Evolutionary conservation across 1,284 basidiomycete species (phyloP).

Genomic region (Ustilago tritici): DNA sequence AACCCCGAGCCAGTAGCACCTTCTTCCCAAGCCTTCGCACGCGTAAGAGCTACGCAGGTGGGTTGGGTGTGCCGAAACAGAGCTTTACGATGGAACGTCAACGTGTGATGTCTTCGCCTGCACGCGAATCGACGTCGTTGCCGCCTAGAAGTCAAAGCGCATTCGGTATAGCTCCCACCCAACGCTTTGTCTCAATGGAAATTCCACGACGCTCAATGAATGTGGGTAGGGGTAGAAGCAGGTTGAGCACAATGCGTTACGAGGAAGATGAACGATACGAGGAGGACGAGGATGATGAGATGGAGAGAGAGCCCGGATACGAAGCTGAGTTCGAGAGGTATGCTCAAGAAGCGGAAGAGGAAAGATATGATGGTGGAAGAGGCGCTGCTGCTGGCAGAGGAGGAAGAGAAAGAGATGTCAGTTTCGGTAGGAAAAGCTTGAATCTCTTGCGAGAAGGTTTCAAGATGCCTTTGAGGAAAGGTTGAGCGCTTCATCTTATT

Average conservation of each 20-base stretch:
- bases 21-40: conserved; percentile 30
- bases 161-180: conserved; percentile 47
- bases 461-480: conserved; percentile 28
- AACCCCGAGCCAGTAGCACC: conserved; percentile 7
- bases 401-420: conserved; percentile 19
- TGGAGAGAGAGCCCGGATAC: conserved; percentile 44
- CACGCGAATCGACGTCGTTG: conserved; percentile 12
- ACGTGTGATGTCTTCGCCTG: conserved; percentile 40
- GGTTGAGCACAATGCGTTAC: conserved; percentile 25
- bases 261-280: conserved; percentile 24
- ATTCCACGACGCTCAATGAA: conserved; percentile 39
- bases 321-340: conserved; percentile 49
- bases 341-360: conserved; percentile 37
- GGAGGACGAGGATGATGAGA: conserved; percentile 45
- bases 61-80: conserved; percentile 30
- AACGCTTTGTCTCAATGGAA: conserved; percentile 48
- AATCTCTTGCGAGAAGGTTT: conserved; percentile 45
- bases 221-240: conserved; percentile 18
- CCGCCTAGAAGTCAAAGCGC: conserved; percentile 55
- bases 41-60: conserved; percentile 40
- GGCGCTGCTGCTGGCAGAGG: neutral
- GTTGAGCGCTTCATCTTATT: conserved; percentile 1
- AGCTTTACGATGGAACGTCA: conserved; percentile 44
- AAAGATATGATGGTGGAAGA: conserved; percentile 12
- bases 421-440: conserved; percentile 50